Evolutionary conservation across 2,329 filamentous ascomycete species (phyloP), one percentile per base, ranked within the genome.

Genomic region (Pestalotiopsis sp.): DNA sequence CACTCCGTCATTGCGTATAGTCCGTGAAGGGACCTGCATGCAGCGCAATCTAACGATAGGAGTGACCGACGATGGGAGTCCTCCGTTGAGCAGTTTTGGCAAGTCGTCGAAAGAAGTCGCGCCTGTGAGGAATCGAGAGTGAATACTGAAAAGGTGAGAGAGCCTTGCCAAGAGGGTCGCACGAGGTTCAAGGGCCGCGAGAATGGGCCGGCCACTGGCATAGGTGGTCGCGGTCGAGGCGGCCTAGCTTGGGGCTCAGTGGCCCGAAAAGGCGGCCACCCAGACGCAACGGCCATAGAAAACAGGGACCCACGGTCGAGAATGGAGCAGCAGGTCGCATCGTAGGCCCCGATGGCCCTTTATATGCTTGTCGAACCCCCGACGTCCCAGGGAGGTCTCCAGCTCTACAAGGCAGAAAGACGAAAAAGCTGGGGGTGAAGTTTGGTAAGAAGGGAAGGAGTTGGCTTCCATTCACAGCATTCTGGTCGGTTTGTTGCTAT

Each of bases 161-260:
- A 74, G 75, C 74, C 75, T 75, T 69, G 73, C 70, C 67, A 52
- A 52, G 7, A 31, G 31, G 59, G 57, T 59, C 23, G 57, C 57
- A 59, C 27, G 57, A 52, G 45, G 20, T 12, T 27, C 12, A 20
- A 58, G 20, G 71, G 77, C 71, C 76, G 72, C 74, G 58, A 57
- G 27, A 74, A 74, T 70, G 70, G 77, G 76, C 68, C 75, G 71
- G 70, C 70, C 58, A 49, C 59, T 68, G 69, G 73, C 73, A 72
- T 71, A 65, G 67, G 66, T 7, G 76, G 72, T 72, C 75, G 72
- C 71, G 68, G 66, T 41, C 61, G 58, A 38, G 23, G 68, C 67
- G 72, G 71, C 72, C 71, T 70, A 67, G 70, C 68, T 66, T 68
- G 75, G 72, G 76, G 75, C 76, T 76, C 76, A 72, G 76, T 68